These are phyloP conservation scores for Trichoderma simmonsii DNA, from an alignment of 2,329 filamentous ascomycete genomes.

Conservation along the genomic window DNA sequence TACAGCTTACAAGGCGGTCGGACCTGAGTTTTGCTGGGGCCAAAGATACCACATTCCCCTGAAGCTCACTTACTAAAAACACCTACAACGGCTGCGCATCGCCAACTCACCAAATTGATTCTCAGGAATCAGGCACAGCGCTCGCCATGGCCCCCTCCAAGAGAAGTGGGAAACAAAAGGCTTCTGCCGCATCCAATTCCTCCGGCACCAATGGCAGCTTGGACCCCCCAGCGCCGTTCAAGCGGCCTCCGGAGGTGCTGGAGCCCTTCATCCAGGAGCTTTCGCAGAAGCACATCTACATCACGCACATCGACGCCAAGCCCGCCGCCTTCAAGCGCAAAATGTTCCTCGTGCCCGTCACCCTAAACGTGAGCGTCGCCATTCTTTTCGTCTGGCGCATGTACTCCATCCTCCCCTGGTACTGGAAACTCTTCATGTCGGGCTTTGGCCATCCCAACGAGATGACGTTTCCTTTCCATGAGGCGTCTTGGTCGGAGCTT, in stretches of 20 bases:
- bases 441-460: constrained; percentile 64
- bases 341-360: constrained; percentile 75
- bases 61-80: constrained; percentile 1
- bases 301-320: constrained; percentile 76
- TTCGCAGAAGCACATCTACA: constrained; percentile 69
- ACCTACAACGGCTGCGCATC: neutral
- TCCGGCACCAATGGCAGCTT: constrained; percentile 28
- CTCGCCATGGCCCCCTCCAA: constrained; percentile 34
- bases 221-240: constrained; percentile 62
- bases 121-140: neutral
- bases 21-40: constrained; percentile 1
- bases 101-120: neutral
- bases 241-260: constrained; percentile 60
- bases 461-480: constrained; percentile 59
- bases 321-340: constrained; percentile 71
- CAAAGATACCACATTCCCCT: neutral
- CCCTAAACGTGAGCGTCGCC: constrained; percentile 69
- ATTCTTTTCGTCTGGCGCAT: constrained; percentile 65
- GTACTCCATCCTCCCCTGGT: constrained; percentile 67
- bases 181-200: constrained; percentile 21
- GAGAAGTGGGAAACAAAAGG: constrained; percentile 33
- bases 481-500: constrained; percentile 56
- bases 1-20: constrained; percentile 9
- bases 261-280: constrained; percentile 65
- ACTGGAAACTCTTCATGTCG: constrained; percentile 63